phyloP scores from a whole-genome alignment of 208 protist genomes.

The Phytomonas francai region DNA sequence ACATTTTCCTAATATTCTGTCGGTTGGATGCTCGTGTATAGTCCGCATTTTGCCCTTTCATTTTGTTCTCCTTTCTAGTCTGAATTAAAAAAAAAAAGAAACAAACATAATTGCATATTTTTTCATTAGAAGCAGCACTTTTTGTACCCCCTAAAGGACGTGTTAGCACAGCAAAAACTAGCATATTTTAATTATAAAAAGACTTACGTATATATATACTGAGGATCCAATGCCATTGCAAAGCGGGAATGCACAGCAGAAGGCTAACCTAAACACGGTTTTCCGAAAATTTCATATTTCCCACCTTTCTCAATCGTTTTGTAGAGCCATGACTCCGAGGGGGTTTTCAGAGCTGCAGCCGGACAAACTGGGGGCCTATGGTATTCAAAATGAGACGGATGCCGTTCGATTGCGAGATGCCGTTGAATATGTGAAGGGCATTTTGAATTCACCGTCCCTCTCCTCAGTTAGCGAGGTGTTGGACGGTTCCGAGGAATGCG shows the following conservation, averaged over 20 bases:
- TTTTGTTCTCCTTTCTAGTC: not conserved
- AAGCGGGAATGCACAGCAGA: not conserved
- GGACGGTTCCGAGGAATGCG: constrained; percentile 13
- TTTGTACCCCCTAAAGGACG: not conserved
- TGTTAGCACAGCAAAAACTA: not conserved
- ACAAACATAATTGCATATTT: not conserved
- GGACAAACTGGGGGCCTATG: constrained; percentile 23
- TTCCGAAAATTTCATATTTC: not conserved
- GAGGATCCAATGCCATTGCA: not conserved
- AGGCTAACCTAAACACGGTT: not conserved
- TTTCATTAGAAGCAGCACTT: not conserved
- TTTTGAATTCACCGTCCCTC: constrained; percentile 18
- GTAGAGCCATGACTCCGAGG: constrained; percentile 17
- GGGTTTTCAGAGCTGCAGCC: constrained; percentile 22
- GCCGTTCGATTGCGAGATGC: constrained; percentile 30
- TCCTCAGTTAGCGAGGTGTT: constrained; percentile 29
- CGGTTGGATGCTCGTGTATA: not conserved
- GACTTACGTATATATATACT: not conserved
- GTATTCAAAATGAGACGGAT: constrained; percentile 26
- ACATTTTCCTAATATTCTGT: not conserved
- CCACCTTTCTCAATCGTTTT: constrained; percentile 6
- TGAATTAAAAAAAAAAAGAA: not conserved
- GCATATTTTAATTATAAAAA: not conserved
- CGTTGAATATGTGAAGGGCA: constrained; percentile 22
- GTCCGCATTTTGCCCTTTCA: not conserved